phyloP scores from a whole-genome alignment of 306 rosid species.

The Lablab purpureus region DNA sequence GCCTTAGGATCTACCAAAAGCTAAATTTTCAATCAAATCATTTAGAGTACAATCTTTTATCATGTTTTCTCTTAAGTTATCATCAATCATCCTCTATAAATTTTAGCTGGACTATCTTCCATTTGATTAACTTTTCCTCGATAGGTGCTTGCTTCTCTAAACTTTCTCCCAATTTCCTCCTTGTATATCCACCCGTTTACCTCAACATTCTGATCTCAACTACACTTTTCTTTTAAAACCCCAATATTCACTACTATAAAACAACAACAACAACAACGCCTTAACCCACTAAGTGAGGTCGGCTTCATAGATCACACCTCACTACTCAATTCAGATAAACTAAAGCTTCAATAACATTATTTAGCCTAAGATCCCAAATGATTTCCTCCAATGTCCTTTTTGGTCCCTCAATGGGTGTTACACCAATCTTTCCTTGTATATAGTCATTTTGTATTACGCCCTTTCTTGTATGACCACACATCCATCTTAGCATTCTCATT shows the following conservation, averaged over 20 bases:
- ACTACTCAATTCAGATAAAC: too few species aligned
- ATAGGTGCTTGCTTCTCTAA: not conserved
- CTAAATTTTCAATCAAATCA: constrained; percentile 7
- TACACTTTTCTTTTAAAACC: not conserved
- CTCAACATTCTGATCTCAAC: not conserved
- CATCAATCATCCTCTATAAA: not conserved
- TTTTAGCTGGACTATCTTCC: not conserved
- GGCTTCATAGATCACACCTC: too few species aligned
- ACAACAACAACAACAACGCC: too few species aligned
- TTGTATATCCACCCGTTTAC: not conserved
- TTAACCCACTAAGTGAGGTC: too few species aligned
- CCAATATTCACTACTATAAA: constrained; percentile 5
- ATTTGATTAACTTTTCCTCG: constrained; percentile 9
- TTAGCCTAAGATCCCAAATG: too few species aligned
- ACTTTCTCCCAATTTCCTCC: constrained; percentile 29
- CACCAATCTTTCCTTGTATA: too few species aligned
- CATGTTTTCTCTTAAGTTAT: not conserved
- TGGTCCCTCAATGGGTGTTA: too few species aligned
- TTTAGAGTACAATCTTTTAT: not conserved
- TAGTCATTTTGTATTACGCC: too few species aligned
- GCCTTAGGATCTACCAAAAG: not conserved
- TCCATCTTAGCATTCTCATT: too few species aligned
- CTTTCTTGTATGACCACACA: too few species aligned
- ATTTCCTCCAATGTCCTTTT: too few species aligned
- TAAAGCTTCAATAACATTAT: too few species aligned